Base-by-base conservation (phyloP, 2,329 filamentous ascomycete genomes). In the Stemphylium vesicarium region DNA sequence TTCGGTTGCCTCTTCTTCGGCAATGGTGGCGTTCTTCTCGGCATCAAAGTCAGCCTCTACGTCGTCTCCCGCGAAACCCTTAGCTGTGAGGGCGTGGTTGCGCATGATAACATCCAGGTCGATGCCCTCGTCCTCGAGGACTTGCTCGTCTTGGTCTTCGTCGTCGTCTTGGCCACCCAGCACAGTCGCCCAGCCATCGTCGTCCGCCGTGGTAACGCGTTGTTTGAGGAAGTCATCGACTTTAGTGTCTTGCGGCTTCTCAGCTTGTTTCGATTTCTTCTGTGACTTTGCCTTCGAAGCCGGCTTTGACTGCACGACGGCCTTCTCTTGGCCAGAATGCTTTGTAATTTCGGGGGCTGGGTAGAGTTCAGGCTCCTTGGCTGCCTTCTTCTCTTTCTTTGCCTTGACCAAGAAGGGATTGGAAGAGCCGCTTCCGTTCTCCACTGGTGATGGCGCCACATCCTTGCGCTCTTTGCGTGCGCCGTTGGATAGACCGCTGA, bases 1-100 rank as follows among this genome's bases (percentile, higher is more conserved):
- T 51, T 91, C 80, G 76, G 95, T 89, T 70, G 96, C 90, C 63
- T 90, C 92, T 74, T 97, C 92, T 15, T 91, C 90, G 26, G 85
- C 83, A 15, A 86, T 85, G 1, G 85, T 80, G 44, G 86, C 85
- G 13, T 82, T 83, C 78, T 98, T 98, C 71, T 98, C 93, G 33
- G 82, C 82, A 53, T 85, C 85, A 71, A 98, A 99, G 35, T 92
- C 88, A 40, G 85, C 85, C 8, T 89, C 86, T 1, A 96, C 91
- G 72, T 96, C 90, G 66, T 93, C 75, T 37, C 91, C 92, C 2
- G 93, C 94, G 74, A 99, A 97, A 4, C 92, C 93, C 63, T 87
- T 84, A 59, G 89, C 88, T 52, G 96, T 88, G 54, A 96, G 85
- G 35, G 88, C 85, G 57, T 83, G 81, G 65, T 85, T 84, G 65